Conservation (phyloP, 176 grass and related monocot genomes). For the Carex pumila region DNA sequence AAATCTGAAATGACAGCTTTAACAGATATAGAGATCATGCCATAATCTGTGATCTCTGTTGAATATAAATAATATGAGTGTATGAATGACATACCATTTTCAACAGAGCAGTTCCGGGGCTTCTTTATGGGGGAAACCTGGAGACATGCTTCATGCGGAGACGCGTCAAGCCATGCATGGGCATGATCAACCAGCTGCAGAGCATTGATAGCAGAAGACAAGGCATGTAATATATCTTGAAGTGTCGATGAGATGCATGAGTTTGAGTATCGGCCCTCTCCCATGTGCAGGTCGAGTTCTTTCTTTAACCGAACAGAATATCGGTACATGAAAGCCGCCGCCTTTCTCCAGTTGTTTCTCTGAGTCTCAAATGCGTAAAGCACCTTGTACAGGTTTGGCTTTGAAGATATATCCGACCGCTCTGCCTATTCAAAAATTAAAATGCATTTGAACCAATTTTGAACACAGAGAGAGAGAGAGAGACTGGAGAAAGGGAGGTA, state of each 20-base stretch:
- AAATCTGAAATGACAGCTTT: not conserved
- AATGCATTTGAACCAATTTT: not conserved
- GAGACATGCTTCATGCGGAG: conserved; percentile 37
- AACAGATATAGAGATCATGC: not conserved
- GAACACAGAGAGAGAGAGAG: not conserved
- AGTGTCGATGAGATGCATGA: conserved; percentile 29
- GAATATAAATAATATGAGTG: not conserved
- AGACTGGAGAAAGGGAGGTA: too few species aligned
- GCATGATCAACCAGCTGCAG: conserved; percentile 77
- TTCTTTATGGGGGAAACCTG: conserved; percentile 71
- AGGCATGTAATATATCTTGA: conserved; percentile 78
- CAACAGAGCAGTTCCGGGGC: conserved; percentile 46
- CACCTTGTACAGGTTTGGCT: conserved; percentile 83
- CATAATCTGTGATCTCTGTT: not conserved
- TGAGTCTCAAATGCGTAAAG: conserved; percentile 90
- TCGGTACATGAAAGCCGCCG: conserved; percentile 78
- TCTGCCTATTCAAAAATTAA: conserved; percentile 56
- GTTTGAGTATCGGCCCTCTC: conserved; percentile 26
- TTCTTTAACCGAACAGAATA: conserved; percentile 80
- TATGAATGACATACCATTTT: conserved; percentile 61
- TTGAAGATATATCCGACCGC: conserved; percentile 69
- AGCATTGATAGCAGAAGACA: conserved; percentile 86
- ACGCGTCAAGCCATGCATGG: conserved; percentile 77
- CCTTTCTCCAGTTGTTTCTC: conserved; percentile 97
- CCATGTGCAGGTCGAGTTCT: conserved; percentile 45